Conservation (phyloP, 208 protist species). For the Spongospora subterranea region DNA sequence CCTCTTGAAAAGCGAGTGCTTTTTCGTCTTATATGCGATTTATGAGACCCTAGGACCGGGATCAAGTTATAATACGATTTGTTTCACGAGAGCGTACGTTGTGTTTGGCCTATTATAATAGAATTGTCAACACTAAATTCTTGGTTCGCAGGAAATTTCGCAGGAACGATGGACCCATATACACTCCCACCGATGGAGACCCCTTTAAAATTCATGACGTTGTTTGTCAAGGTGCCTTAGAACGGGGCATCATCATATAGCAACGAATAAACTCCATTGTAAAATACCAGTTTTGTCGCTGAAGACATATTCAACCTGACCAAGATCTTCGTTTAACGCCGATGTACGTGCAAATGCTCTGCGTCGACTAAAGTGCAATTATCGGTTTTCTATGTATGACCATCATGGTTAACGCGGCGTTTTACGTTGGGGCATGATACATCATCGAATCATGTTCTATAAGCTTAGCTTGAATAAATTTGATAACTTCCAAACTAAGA, state of each 20-base stretch:
- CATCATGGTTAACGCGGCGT: not conserved
- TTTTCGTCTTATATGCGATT: not conserved
- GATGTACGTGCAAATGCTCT: conserved; percentile 57
- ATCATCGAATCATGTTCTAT: conserved; percentile 5
- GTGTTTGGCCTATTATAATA: not conserved
- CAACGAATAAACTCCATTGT: not conserved
- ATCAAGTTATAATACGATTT: too few relatives aligned
- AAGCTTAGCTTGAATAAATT: conserved; percentile 72
- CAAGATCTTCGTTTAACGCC: conserved; percentile 64
- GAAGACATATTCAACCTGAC: conserved; percentile 71
- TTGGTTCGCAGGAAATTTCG: not conserved
- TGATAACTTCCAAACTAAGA: conserved; percentile 77
- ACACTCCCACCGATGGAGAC: conserved; percentile 71
- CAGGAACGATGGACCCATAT: conserved; percentile 67
- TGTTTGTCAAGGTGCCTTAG: conserved; percentile 57
- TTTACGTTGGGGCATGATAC: not conserved
- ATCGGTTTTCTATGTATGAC: not conserved
- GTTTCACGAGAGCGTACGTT: not conserved
- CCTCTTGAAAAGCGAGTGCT: not conserved
- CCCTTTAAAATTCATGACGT: conserved; percentile 67
- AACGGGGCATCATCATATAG: not conserved
- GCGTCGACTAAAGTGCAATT: not conserved
- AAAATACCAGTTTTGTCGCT: conserved; percentile 72
- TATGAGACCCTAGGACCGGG: too few relatives aligned
- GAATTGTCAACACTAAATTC: not conserved